Percentiles rank a stretch among this genome's conserved stretches.
phyloP scores from a whole-genome alignment of 169 alveolate genomes.

The Plasmodium reichenowi region DNA sequence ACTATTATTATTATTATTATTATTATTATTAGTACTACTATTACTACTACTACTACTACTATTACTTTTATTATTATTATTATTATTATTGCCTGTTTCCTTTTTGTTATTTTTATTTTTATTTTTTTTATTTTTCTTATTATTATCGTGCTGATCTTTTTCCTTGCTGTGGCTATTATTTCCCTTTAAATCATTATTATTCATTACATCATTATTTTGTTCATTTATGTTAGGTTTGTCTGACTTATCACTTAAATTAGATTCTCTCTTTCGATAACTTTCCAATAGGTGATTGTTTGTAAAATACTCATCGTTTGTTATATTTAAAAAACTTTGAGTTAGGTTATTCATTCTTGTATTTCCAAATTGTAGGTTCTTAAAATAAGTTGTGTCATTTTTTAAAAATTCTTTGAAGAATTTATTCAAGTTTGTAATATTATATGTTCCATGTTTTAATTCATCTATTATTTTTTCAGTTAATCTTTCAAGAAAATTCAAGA shows the following conservation, averaged over 20 bases:
- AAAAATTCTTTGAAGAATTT: constrained; percentile 61
- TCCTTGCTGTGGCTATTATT: background rate
- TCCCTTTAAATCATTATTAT: background rate
- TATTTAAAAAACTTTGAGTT: constrained; percentile 46
- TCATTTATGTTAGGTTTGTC: background rate
- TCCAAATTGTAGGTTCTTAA: constrained; percentile 9
- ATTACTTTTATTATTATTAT: background rate
- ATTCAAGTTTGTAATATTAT: constrained; percentile 41
- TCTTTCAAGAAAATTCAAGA: constrained; percentile 66
- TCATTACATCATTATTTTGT: background rate
- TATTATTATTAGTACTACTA: background rate
- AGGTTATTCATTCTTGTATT: constrained; percentile 22
- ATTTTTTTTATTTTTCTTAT: background rate
- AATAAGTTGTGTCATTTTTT: constrained; percentile 57
- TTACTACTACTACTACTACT: background rate
- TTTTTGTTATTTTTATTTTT: background rate
- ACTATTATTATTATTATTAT: too few species aligned
- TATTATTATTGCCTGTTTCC: background rate
- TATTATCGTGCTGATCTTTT: background rate
- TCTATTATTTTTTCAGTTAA: constrained; percentile 41
- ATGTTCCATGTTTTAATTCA: constrained; percentile 51
- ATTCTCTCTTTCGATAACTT: background rate
- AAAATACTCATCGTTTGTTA: constrained; percentile 7
- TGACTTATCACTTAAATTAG: background rate
- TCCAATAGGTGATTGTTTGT: background rate